Evolutionary conservation across 306 rosid genomes (phyloP), one percentile per base, ranked within the genome.

Genomic region (Mucuna pruriens): DNA sequence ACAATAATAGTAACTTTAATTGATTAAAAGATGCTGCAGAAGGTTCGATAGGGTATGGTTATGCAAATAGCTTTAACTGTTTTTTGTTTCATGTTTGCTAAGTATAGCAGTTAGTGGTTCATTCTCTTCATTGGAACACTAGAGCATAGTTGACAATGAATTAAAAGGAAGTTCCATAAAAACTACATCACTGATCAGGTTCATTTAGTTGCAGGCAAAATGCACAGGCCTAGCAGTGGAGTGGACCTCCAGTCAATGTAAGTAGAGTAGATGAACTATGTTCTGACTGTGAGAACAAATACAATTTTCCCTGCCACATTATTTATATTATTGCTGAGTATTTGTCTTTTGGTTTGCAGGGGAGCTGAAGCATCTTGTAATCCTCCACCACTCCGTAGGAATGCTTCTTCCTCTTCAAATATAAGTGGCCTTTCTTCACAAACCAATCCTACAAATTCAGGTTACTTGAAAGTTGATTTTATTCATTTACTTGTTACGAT

Each of bases 391-490:
- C 94, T 96, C 48, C 92, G 97, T 17, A 90, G 97, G 85, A 90
- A 93, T 74, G 94, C 97, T 78, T 88, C 97, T 75, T 92, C 97
- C 36, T 64, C 98, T 2, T 91, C 97, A 78, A 93, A 93, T 85
- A 96, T 96, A 16, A 88, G 87, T 39, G 75, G 74, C 86, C 94
- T 93, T 75, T 76, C 84, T 64, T 63, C 52, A 11, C 96, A 90
- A 69, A 74, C 85, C 84, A 66, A 83, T 75, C 63, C 83, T 23
- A 70, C 87, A 64, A 93, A 83, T 82, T 40, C 89, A 82, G 98
- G 99, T 93, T 9, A 26, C 44, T 85, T 55, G 9, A 40, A 25
- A 31, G 11, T 62, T 76, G 22, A 19, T 69, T 44, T 80, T 29
- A 71, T 78, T 51, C 54, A 39, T 71, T 68, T 71, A 52, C 48